phyloP scores from a whole-genome alignment of 2,329 filamentous ascomycete species.

The Thyridium curvatum region DNA sequence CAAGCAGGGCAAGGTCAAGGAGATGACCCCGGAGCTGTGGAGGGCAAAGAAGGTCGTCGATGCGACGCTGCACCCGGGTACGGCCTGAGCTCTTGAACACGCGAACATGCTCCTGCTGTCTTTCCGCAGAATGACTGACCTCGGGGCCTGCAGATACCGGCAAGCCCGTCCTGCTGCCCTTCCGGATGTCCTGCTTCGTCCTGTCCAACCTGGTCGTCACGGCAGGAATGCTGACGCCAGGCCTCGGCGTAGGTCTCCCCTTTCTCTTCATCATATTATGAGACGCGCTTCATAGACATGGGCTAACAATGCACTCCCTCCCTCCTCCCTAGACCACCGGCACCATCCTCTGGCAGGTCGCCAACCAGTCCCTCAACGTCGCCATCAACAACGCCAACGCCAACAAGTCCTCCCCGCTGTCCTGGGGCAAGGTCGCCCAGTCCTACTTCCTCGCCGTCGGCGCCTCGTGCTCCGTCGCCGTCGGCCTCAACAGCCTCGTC shows the following conservation, averaged over 20 bases:
- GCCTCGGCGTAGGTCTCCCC: conserved; percentile 58
- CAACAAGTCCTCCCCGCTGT: conserved; percentile 92
- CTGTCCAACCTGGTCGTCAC: conserved; percentile 92
- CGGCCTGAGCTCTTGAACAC: no score
- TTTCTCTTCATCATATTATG: neutral
- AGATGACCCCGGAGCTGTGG: conserved; percentile 91
- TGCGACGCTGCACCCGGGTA: conserved; percentile 92
- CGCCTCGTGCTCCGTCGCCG: conserved; percentile 87
- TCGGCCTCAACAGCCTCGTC: conserved; percentile 86
- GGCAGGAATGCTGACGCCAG: conserved; percentile 92
- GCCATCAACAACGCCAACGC: conserved; percentile 97
- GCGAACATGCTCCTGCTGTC: conserved; percentile 1
- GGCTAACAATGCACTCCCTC: conserved; percentile 1
- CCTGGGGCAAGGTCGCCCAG: conserved; percentile 71
- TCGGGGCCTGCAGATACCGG: conserved; percentile 65
- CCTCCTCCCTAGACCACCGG: conserved; percentile 56
- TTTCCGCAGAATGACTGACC: conserved; percentile 8
- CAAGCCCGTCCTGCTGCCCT: conserved; percentile 84
- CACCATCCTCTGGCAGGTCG: conserved; percentile 88
- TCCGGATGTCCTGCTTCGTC: conserved; percentile 95
- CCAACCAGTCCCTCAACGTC: conserved; percentile 96
- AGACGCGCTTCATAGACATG: neutral
- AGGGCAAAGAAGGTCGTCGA: conserved; percentile 95
- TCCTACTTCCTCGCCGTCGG: conserved; percentile 90
- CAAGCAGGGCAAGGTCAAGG: conserved; percentile 71